Conservation (phyloP, 2,329 filamentous ascomycete genomes). For the Metarhizium album region DNA sequence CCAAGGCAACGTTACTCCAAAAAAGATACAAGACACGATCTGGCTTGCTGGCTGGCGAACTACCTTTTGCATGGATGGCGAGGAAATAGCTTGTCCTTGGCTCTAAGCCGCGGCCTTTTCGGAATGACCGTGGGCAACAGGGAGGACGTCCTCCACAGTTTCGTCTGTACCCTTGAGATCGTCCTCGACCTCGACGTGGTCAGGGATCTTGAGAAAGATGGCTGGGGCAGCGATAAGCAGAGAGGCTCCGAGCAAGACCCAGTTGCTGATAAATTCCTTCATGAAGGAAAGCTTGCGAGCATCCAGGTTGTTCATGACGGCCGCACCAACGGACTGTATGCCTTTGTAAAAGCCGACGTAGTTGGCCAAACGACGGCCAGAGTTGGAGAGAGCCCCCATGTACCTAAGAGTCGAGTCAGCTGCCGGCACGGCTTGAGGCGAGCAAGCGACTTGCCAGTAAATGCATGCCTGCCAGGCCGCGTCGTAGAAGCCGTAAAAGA, state of each 20-base stretch:
- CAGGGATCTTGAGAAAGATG: conserved; percentile 68
- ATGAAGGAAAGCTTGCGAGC: conserved; percentile 43
- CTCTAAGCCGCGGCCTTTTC: background rate
- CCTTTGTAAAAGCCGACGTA: conserved; percentile 72
- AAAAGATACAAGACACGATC: background rate
- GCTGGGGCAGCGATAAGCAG: conserved; percentile 70
- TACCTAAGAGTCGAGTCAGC: conserved; percentile 43
- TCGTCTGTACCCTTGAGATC: conserved; percentile 81
- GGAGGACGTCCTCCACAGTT: conserved; percentile 58
- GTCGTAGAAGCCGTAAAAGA: conserved; percentile 85
- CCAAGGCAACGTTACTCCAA: background rate
- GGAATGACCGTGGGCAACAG: conserved; percentile 1
- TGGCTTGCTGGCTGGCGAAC: too few species aligned
- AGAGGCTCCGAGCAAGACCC: conserved; percentile 65
- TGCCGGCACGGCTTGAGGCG: background rate
- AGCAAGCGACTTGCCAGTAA: conserved; percentile 53
- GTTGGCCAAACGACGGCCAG: conserved; percentile 82
- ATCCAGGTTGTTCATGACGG: conserved; percentile 31
- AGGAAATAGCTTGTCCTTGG: background rate
- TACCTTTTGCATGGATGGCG: too few species aligned
- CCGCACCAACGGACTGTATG: conserved; percentile 65
- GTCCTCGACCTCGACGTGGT: conserved; percentile 69
- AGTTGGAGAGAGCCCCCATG: conserved; percentile 91
- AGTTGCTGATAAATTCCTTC: conserved; percentile 59
- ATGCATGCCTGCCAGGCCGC: conserved; percentile 82